phyloP scores from a whole-genome alignment of 768 basidiomycete genomes.

The Tylopilus felleus region DNA sequence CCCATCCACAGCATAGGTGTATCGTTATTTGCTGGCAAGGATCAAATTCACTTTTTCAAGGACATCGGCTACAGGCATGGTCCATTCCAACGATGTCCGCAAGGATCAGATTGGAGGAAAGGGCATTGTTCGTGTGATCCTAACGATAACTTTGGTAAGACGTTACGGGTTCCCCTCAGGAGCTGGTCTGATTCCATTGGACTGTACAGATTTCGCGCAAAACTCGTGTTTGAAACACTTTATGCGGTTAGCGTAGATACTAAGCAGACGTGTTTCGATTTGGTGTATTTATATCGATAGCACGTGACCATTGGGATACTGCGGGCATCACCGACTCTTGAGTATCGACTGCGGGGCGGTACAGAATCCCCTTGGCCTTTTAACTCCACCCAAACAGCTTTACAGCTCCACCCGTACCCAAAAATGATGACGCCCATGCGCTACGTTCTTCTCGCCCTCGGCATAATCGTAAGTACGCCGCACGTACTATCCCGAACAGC shows the following conservation, averaged over 20 bases:
- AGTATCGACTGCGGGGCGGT: not conserved
- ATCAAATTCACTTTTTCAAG: conserved; percentile 92
- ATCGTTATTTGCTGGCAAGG: conserved; percentile 81
- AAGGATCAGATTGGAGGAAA: conserved; percentile 65
- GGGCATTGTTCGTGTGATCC: conserved; percentile 88
- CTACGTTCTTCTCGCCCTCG: conserved; percentile 48
- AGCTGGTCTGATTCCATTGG: conserved; percentile 4
- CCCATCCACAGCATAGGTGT: conserved; percentile 88
- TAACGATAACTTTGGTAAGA: conserved; percentile 68
- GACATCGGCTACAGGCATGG: conserved; percentile 93
- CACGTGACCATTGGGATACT: not conserved
- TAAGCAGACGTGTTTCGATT: too few species aligned
- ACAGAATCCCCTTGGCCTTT: too few species aligned
- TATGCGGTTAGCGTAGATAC: conserved; percentile 26
- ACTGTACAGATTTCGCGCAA: conserved; percentile 20
- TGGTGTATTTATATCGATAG: not conserved
- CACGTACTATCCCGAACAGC: not conserved
- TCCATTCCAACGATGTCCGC: conserved; percentile 91
- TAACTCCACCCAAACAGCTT: too few species aligned
- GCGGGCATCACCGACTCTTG: not conserved
- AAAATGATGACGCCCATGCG: conserved; percentile 61
- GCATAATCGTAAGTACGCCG: conserved; percentile 42
- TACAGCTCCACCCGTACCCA: conserved; percentile 7
- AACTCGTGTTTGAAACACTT: conserved; percentile 31
- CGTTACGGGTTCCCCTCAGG: not conserved